phyloP scores from a whole-genome alignment of 2,329 filamentous ascomycete species.

The Coniochaeta sp. region DNA sequence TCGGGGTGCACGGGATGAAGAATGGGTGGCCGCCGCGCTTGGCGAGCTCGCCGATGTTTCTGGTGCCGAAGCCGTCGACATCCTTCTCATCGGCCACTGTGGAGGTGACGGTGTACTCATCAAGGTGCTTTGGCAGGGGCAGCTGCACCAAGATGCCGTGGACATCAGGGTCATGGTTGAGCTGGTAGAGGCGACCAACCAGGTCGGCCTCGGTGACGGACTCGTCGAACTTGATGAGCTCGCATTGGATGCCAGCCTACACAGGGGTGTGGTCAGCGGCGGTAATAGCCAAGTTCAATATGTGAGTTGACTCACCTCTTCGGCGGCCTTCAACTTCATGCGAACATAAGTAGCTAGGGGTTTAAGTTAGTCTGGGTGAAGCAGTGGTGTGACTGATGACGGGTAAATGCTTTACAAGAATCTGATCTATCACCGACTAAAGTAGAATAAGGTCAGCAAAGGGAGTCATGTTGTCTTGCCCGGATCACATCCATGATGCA shows the following conservation, averaged over 20 bases:
- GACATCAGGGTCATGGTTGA: constrained; percentile 81
- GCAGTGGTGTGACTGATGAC: not conserved
- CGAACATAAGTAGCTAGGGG: constrained; percentile 88
- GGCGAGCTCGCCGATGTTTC: constrained; percentile 93
- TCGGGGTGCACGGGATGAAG: constrained; percentile 92
- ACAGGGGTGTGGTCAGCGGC: constrained; percentile 9
- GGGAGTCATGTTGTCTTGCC: not conserved
- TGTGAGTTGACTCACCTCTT: constrained; percentile 55
- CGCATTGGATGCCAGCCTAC: constrained; percentile 82
- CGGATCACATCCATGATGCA: constrained; percentile 4
- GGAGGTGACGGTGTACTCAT: constrained; percentile 85
- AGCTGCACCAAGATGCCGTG: constrained; percentile 94
- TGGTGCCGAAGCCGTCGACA: constrained; percentile 91
- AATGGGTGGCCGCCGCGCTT: constrained; percentile 86
- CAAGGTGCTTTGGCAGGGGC: constrained; percentile 81
- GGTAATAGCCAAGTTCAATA: not conserved
- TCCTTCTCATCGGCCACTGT: constrained; percentile 91
- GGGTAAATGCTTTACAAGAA: constrained; percentile 58
- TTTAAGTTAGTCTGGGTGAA: not conserved
- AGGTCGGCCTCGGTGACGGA: constrained; percentile 78
- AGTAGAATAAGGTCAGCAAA: constrained; percentile 13
- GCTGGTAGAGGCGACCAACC: constrained; percentile 68
- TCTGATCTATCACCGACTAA: constrained; percentile 87
- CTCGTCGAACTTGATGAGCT: constrained; percentile 76
- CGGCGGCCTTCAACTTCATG: constrained; percentile 97